Percentiles rank a stretch among this genome's conserved stretches.
Conservation (phyloP, 2,329 filamentous ascomycete genomes). For the Pezicula radicicola region DNA sequence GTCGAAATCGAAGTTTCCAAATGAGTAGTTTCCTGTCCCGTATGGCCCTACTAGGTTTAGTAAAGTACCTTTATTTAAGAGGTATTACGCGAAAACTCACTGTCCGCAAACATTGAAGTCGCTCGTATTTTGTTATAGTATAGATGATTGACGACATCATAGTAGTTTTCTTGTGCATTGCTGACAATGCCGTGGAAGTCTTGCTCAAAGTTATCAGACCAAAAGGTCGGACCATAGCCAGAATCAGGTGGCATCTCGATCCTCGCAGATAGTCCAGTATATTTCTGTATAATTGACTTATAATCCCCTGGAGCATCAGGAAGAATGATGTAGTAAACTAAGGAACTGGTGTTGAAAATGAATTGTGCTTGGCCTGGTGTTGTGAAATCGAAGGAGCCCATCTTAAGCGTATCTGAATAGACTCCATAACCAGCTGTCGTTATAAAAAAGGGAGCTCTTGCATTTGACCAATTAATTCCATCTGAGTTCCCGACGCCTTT, state of each 20-base stretch:
- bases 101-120: conserved; percentile 30
- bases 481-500: conserved; percentile 23
- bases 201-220: conserved; percentile 30
- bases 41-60: conserved; percentile 20
- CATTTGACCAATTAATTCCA: conserved; percentile 32
- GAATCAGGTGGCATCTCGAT: conserved; percentile 29
- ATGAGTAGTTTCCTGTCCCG: conserved; percentile 28
- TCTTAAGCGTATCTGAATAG: conserved; percentile 29
- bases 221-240: conserved; percentile 31
- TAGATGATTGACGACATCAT: conserved; percentile 31
- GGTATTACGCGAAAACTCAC: conserved; percentile 9
- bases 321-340: conserved; percentile 30
- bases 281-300: conserved; percentile 14
- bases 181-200: conserved; percentile 30
- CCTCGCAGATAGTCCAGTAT: conserved; percentile 24
- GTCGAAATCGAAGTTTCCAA: conserved; percentile 35
- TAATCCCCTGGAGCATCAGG: conserved; percentile 4
- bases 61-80: neutral
- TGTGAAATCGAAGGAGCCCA: conserved; percentile 29
- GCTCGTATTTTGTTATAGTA: conserved; percentile 29
- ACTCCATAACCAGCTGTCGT: conserved; percentile 29
- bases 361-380: conserved; percentile 22
- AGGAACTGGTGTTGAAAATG: conserved; percentile 25
- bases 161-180: conserved; percentile 31
- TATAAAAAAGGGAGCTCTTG: conserved; percentile 32